Evolutionary conservation across 1,139 yeast species (phyloP).

Genomic region (Diutina mesorugosa): DNA sequence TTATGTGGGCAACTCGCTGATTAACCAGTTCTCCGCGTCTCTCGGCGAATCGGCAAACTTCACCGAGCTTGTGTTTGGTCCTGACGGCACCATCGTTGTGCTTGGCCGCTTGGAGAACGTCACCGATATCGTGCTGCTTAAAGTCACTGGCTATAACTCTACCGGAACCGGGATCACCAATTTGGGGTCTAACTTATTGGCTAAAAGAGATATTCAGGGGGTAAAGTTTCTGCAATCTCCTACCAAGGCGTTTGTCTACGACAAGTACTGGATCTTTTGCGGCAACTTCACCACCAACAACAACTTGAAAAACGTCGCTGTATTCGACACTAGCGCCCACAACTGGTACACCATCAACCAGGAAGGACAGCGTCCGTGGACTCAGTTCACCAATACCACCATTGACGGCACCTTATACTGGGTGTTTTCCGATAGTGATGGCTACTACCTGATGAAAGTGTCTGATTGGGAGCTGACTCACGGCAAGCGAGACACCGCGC

Average conservation of each 20-base stretch:
- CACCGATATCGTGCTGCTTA: slow-evolving; percentile 17
- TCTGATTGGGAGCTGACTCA: slow-evolving; percentile 26
- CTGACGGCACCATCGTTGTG: slow-evolving; percentile 15
- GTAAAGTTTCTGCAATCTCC: neutral
- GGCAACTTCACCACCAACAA: slow-evolving; percentile 17
- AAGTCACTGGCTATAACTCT: slow-evolving; percentile 17
- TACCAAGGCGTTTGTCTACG: neutral
- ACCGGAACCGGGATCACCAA: slow-evolving; percentile 6
- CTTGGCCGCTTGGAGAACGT: slow-evolving; percentile 32
- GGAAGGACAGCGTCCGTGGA: slow-evolving; percentile 7
- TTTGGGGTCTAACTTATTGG: neutral
- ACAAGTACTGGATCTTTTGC: slow-evolving; percentile 6
- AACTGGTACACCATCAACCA: neutral
- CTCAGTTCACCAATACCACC: slow-evolving; percentile 22
- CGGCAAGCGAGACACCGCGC: slow-evolving; percentile 18
- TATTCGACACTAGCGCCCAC: neutral
- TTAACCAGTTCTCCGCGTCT: slow-evolving; percentile 48
- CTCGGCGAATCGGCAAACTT: slow-evolving; percentile 32
- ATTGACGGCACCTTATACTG: slow-evolving; percentile 23
- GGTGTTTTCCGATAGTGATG: slow-evolving; percentile 17
- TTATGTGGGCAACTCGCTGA: slow-evolving; percentile 53
- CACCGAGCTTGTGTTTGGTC: slow-evolving; percentile 14
- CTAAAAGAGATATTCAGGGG: neutral
- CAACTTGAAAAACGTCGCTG: neutral
- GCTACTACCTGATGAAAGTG: slow-evolving; percentile 11